A percentile compares a stretch with the other conserved stretches of the same genome.
Evolutionary conservation across 352 stramenopile genomes (phyloP).

Genomic region (Phytophthora pini): DNA sequence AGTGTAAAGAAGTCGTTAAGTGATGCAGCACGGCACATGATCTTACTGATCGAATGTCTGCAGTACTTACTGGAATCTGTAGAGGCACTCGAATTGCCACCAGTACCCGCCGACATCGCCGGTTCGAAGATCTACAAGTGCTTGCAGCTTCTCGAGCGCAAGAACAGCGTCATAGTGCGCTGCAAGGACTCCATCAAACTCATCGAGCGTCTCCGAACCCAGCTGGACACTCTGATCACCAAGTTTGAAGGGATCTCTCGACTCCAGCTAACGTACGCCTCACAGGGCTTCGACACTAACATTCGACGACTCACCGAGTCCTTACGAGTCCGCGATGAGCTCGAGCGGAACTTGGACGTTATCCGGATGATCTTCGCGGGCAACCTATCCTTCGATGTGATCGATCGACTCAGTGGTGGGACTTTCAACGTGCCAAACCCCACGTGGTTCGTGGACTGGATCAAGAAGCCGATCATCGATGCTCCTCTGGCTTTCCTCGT

Average conservation of each 20-base stretch:
- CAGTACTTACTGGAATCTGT: constrained; percentile 96
- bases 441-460: constrained; percentile 81
- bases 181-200: constrained; percentile 97
- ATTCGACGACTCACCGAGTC: constrained; percentile 87
- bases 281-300: constrained; percentile 90
- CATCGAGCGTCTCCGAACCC: constrained; percentile 89
- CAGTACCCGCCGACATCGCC: constrained; percentile 53
- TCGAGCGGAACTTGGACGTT: constrained; percentile 80
- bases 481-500: constrained; percentile 77
- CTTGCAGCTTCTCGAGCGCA: constrained; percentile 89
- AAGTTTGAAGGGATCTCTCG: constrained; percentile 92
- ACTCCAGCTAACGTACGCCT: constrained; percentile 89
- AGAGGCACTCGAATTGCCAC: constrained; percentile 83
- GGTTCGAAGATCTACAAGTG: constrained; percentile 92
- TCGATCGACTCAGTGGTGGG: constrained; percentile 94
- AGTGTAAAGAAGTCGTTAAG: constrained; percentile 89
- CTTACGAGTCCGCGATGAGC: constrained; percentile 63
- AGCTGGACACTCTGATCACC: constrained; percentile 93
- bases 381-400: constrained; percentile 94
- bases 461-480: constrained; percentile 74
- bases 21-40: constrained; percentile 94
- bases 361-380: constrained; percentile 94
- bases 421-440: constrained; percentile 92
- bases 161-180: constrained; percentile 91
- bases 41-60: constrained; percentile 96